Evolutionary conservation across 2,329 filamentous ascomycete genomes (phyloP).

Genomic region (Scedosporium boydii): DNA sequence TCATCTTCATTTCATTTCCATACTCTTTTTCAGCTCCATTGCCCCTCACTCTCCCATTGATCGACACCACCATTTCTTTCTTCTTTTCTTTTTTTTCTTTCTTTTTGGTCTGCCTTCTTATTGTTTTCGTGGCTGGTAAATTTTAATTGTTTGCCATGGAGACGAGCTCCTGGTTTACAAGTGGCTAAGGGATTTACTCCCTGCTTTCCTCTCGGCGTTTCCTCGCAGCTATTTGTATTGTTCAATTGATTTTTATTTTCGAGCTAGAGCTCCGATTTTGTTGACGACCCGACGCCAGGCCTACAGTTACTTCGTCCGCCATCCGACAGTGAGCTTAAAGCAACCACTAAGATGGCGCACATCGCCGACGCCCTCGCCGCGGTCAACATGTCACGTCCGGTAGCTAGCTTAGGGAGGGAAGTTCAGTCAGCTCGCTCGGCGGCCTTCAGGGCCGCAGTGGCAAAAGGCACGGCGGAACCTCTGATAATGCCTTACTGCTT

Average conservation of each 20-base stretch:
- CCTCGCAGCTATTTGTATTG: too few species aligned
- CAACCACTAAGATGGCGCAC: not conserved
- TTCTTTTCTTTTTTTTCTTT: not conserved
- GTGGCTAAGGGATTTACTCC: not conserved
- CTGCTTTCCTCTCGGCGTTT: not conserved
- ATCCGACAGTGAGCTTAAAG: too few species aligned
- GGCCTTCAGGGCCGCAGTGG: conserved; percentile 24
- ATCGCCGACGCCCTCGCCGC: conserved; percentile 4
- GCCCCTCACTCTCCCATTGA: not conserved
- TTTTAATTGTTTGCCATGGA: too few species aligned
- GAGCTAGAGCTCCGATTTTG: too few species aligned
- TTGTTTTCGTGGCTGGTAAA: too few species aligned
- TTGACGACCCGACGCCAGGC: too few species aligned
- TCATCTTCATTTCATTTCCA: not conserved
- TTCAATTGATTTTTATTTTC: too few species aligned
- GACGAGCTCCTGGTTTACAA: too few species aligned
- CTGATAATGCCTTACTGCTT: conserved; percentile 44
- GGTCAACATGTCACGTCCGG: conserved; percentile 3
- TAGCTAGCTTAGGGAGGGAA: conserved; percentile 1
- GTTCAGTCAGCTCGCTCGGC: conserved; percentile 22
- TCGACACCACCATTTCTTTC: not conserved
- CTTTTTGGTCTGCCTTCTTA: not conserved
- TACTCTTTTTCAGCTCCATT: not conserved
- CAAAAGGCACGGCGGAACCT: conserved; percentile 31
- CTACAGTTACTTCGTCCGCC: too few species aligned